Evolutionary conservation across 2,329 filamentous ascomycete genomes (phyloP), one percentile per base, ranked within the genome.

Genomic region (Cercospora citrullina): DNA sequence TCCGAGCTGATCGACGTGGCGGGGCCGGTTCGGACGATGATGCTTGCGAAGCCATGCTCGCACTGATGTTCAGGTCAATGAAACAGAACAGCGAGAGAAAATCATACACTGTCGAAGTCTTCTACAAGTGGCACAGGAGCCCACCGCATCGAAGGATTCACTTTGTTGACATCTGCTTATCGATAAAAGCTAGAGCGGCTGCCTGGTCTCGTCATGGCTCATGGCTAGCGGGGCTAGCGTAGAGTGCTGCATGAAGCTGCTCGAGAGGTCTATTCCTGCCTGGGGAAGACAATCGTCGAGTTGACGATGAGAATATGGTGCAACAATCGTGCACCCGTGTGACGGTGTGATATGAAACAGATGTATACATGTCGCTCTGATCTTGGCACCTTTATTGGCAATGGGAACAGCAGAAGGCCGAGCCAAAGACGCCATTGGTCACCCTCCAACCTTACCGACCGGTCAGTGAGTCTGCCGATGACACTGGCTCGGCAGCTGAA

Each of bases 1-100:
- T 63, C 2, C 61, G 61, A 36, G 45, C 61, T 33, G 61, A 63
- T 55, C 61, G 28, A 21, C 61, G 42, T 21, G 48, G 45, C 30
- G 53, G 61, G 28, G 23, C 18, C 18, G 14, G 36, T 62, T 51
- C 60, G 42, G 39, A n/a, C 1, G 18, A 5, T 7, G 30, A 18
- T 10, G 7, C 39, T 42, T 51, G 60, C 6, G 60, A 28, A n/a
- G 60, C 8, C 39, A 45, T 62, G 36, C 57, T 21, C 1, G 14
- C 10, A 33, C 21, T 14, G 2, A 33, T 30, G 16, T 14, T 31
- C 8, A 6, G 1, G 1, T 21, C 9, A n/a, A 36, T 1, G 3
- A 21, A 26, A 26, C 2, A n/a, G 16, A 16, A 4, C 2, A 39
- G 5, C 5, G 14, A 36, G n/a, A 42, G 7, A 28, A 2, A 3